Conservation (phyloP, 78 protist species). For the Tieghemostelium lacteum region DNA sequence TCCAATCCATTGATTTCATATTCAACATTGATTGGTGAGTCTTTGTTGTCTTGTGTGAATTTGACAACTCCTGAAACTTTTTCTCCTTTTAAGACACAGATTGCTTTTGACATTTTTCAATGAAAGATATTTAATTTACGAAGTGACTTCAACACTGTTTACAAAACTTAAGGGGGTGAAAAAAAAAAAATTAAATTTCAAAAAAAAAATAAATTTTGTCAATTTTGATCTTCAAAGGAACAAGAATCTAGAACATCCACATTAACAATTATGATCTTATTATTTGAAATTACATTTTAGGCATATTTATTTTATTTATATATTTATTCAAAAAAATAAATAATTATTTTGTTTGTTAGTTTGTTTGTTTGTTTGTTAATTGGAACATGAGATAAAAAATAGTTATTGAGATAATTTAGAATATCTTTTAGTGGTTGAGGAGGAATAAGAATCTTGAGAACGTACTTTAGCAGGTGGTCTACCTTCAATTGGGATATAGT, state of each 20-base stretch:
- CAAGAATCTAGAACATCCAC: no score
- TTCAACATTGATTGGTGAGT: slow-evolving; percentile 31
- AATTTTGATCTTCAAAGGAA: no score
- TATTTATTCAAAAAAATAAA: no score
- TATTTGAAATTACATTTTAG: no score
- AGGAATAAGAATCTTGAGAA: slow-evolving; percentile 60
- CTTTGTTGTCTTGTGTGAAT: slow-evolving; percentile 42
- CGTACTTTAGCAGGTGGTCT: slow-evolving; percentile 55
- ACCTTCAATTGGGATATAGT: slow-evolving; percentile 29
- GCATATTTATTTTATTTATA: no score
- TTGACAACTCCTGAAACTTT: slow-evolving; percentile 43
- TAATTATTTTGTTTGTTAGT: no score
- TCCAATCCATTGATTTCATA: slow-evolving; percentile 39
- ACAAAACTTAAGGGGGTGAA: neutral
- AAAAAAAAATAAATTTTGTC: neutral
- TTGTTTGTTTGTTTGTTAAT: no score
- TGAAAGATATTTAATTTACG: neutral
- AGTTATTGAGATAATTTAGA: slow-evolving; percentile 10
- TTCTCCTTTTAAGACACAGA: slow-evolving; percentile 62
- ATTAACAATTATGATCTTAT: no score
- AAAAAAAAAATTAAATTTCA: no score
- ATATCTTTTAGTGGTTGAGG: slow-evolving; percentile 69
- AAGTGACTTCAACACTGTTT: no score
- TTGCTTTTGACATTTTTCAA: slow-evolving; percentile 53
- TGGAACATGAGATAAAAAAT: neutral